phyloP scores from a whole-genome alignment of 805 yeast genomes.

The Kregervanrija delftensis region DNA sequence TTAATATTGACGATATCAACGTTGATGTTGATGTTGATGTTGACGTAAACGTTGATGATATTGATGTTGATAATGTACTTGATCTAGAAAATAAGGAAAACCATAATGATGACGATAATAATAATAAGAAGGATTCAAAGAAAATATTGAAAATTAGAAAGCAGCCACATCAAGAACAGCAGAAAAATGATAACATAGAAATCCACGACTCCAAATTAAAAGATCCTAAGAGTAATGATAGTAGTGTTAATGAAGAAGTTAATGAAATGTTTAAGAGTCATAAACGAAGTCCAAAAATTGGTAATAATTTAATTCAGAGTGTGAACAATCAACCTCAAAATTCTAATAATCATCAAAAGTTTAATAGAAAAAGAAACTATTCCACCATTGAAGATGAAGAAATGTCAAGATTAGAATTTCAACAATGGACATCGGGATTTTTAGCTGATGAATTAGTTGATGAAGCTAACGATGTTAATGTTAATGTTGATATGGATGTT shows the following conservation, averaged over 20 bases:
- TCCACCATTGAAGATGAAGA: slow-evolving; percentile 33
- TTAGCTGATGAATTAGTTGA: slow-evolving; percentile 34
- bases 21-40: slow-evolving; percentile 4
- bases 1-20: slow-evolving; percentile 1
- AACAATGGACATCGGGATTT: slow-evolving; percentile 48
- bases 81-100: background rate
- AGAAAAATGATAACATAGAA: slow-evolving; percentile 1
- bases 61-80: background rate
- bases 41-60: background rate
- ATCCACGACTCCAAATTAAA: background rate
- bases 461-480: slow-evolving; percentile 9
- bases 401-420: slow-evolving; percentile 40
- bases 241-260: slow-evolving; percentile 38
- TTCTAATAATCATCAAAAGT: too few species aligned
- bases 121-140: slow-evolving; percentile 12
- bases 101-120: slow-evolving; percentile 11
- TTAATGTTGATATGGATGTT: slow-evolving; percentile 5
- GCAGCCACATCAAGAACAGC: slow-evolving; percentile 1
- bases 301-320: background rate
- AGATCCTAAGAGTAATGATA: slow-evolving; percentile 1
- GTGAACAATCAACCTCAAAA: background rate
- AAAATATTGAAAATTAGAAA: background rate
- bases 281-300: slow-evolving; percentile 7
- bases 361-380: slow-evolving; percentile 21
- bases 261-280: slow-evolving; percentile 74